These are phyloP conservation scores for Agaricus sinodeliciosus DNA, from an alignment of 768 basidiomycete genomes.

Conservation along the genomic window DNA sequence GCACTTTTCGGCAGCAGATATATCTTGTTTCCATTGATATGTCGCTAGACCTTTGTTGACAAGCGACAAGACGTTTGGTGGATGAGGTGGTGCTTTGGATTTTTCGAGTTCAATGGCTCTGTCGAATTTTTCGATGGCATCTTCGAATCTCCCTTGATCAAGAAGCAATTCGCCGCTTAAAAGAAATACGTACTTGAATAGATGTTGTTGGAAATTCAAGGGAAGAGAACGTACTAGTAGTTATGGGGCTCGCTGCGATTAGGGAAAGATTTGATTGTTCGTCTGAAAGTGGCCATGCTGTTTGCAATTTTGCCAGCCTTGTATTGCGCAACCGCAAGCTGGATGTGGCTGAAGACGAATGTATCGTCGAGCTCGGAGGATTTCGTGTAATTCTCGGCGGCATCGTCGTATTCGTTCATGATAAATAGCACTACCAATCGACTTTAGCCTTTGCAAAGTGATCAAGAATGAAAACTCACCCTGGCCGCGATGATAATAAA, in stretches of 20 bases:
- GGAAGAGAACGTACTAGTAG: constrained; percentile 70
- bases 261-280: constrained; percentile 81
- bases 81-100: constrained; percentile 40
- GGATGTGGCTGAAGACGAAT: constrained; percentile 97
- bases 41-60: constrained; percentile 98
- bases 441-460: not conserved
- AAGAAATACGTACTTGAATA: not conserved
- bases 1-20: constrained; percentile 72
- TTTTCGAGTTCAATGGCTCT: constrained; percentile 85
- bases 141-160: constrained; percentile 84
- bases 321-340: constrained; percentile 96
- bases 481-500: constrained; percentile 98
- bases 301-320: constrained; percentile 73
- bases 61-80: constrained; percentile 83
- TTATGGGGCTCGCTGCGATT: constrained; percentile 85
- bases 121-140: constrained; percentile 91
- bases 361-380: constrained; percentile 79
- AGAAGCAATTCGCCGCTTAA: constrained; percentile 86
- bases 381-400: constrained; percentile 86
- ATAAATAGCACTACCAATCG: constrained; percentile 76
- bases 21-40: constrained; percentile 94
- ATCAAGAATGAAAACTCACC: constrained; percentile 35
- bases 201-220: not conserved
- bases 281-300: constrained; percentile 87
- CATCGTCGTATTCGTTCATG: constrained; percentile 80